These are phyloP conservation scores for Persicaria tinctoria DNA, from an alignment of 148 eudicot genomes.

Conservation along the genomic window DNA sequence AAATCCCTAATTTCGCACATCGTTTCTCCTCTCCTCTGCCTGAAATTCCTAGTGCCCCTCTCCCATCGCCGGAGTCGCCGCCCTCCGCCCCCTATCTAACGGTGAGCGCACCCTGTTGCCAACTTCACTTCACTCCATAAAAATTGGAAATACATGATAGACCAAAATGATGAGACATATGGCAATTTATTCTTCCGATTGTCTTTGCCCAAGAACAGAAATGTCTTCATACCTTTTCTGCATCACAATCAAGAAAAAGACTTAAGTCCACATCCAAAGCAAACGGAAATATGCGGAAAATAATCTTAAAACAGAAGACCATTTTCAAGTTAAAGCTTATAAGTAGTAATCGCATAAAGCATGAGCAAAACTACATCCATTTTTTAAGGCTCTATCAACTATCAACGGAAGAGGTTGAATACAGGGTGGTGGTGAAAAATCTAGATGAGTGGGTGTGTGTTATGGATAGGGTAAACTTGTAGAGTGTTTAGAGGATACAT, in stretches of 20 bases:
- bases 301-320: neutral
- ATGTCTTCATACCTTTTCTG: slow-evolving; percentile 17
- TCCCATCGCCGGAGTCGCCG: too few species aligned
- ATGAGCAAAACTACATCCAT: neutral
- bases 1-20: neutral
- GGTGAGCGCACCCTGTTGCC: neutral
- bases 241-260: neutral
- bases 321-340: neutral
- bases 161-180: neutral
- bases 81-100: too few species aligned
- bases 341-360: neutral
- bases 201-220: slow-evolving; percentile 14
- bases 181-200: slow-evolving; percentile 4
- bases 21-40: neutral
- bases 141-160: neutral
- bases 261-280: neutral
- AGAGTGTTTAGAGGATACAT: neutral
- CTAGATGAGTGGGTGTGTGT: neutral
- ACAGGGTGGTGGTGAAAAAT: neutral
- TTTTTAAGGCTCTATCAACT: neutral
- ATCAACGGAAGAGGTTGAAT: neutral
- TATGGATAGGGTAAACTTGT: neutral
- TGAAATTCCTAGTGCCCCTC: too few species aligned
- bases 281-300: neutral
- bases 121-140: neutral